Base-by-base conservation (phyloP, 2,329 filamentous ascomycete species). In the Alternaria longipes region DNA sequence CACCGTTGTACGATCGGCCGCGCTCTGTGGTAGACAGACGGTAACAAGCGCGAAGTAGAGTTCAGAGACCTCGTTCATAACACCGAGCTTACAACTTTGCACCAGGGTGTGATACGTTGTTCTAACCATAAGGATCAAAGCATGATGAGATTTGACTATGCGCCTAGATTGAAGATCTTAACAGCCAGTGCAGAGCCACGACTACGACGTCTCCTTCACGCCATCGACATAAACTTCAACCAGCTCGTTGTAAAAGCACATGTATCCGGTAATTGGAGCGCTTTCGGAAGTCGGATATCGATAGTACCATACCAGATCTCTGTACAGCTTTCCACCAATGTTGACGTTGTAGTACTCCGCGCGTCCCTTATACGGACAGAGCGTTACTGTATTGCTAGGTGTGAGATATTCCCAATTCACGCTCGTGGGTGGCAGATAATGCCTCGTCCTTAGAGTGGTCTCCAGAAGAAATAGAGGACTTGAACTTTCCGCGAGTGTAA, bases 221-320 rank as follows among this genome's bases (percentile, higher is more conserved):
- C 87, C 87, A 62, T 87, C 86, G 6, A 90, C 65, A 57, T 81
- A 79, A n/a, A 90, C 82, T 61, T 90, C 86, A 1, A 91, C 86
- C 75, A 87, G 88, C 73, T 91, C 89, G 63, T 90, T 89, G 64
- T 90, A 90, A 61, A 90, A 91, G 69, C 87, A 90, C 54, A 89
- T 47, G 47, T 82, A 71, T 2, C 87, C 87, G 1, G 84, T 84
- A 60, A 91, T 80, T 2, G 74, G 76, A 2, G 81, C 83, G 56
- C 85, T 85, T 75, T 91, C 89, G 0, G 80, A 68, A 0, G 84
- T 86, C 3, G 89, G 87, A 11, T 82, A 81, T 16, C 78, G 78
- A 57, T 91, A 91, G 59, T 84, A 90, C 89, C 89, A 91, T 1
- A 89, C 81, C 3, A 87, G 55, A 67, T 90, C 84, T 63, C 82